Conservation (phyloP, 805 yeast species). For the Pichia occidentalis region DNA sequence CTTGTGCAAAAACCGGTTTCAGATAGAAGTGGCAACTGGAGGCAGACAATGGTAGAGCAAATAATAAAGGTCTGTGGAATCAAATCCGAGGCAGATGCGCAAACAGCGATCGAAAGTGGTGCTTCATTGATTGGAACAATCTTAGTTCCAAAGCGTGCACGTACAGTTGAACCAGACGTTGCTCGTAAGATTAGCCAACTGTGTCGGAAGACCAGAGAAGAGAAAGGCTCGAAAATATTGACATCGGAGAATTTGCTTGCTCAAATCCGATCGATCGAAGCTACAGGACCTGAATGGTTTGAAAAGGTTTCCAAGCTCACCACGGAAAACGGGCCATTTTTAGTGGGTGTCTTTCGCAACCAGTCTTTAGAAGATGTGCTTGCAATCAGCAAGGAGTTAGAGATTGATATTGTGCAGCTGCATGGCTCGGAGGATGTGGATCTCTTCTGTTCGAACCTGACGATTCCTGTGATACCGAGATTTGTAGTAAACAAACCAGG, state of each 20-base stretch:
- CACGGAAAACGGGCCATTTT: conserved; percentile 46
- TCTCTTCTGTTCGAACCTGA: conserved; percentile 33
- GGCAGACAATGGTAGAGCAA: conserved; percentile 17
- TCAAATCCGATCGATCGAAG: conserved; percentile 12
- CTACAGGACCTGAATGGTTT: conserved; percentile 31
- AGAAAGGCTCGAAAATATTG: conserved; percentile 19
- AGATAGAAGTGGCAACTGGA: too few relatives aligned
- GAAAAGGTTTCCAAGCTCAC: conserved; percentile 23
- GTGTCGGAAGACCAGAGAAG: conserved; percentile 19
- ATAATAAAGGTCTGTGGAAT: conserved; percentile 87
- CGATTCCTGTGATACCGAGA: conserved; percentile 65
- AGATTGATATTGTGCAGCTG: conserved; percentile 74
- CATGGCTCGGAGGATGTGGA: conserved; percentile 70
- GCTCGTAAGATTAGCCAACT: conserved; percentile 42
- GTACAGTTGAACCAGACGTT: conserved; percentile 50
- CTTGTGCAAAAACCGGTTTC: too few relatives aligned
- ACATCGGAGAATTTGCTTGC: conserved; percentile 20
- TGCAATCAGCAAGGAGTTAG: conserved; percentile 35
- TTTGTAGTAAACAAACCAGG: conserved; percentile 53
- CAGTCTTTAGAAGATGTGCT: conserved; percentile 63
- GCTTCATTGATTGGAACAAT: conserved; percentile 81
- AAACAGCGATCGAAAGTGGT: conserved; percentile 59
- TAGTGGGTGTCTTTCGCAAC: conserved; percentile 89
- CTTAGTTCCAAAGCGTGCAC: conserved; percentile 71
- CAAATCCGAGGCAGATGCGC: conserved; percentile 59